A percentile compares a stretch with the other conserved stretches of the same genome.
These are phyloP conservation scores for Petunia secreta DNA, from an alignment of 257 asterid genomes.

Conservation along the genomic window DNA sequence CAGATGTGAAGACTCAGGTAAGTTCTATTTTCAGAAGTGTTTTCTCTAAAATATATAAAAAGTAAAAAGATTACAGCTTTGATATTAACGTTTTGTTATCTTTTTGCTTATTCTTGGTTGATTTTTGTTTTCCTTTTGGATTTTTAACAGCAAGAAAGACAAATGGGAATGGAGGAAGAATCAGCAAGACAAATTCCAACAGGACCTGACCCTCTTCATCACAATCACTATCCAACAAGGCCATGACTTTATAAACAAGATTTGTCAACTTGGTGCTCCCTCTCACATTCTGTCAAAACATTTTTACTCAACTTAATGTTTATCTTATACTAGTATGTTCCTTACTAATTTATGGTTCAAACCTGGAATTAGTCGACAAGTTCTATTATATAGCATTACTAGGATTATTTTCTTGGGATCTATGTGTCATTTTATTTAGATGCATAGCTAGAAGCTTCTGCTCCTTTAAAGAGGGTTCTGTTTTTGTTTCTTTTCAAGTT, in stretches of 20 bases:
- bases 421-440: no score
- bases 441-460: not conserved
- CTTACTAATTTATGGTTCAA: not conserved
- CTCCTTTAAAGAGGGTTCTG: not conserved
- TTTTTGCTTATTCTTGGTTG: not conserved
- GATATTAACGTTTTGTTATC: not conserved
- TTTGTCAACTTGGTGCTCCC: not conserved
- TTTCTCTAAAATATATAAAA: not conserved
- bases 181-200: conserved; percentile 33
- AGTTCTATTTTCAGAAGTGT: not conserved
- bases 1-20: conserved; percentile 9
- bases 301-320: not conserved
- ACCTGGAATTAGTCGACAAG: no score
- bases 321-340: not conserved
- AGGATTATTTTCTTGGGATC: no score
- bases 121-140: not conserved
- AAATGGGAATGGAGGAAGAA: conserved; percentile 20
- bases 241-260: not conserved
- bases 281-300: conserved; percentile 1
- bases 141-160: conserved; percentile 13
- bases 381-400: not conserved
- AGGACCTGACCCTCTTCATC: conserved; percentile 38
- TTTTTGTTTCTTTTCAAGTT: not conserved
- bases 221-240: conserved; percentile 10
- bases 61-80: not conserved